These are phyloP conservation scores for Cladophialophora exuberans DNA, from an alignment of 2,329 filamentous ascomycete species.

Conservation along the genomic window DNA sequence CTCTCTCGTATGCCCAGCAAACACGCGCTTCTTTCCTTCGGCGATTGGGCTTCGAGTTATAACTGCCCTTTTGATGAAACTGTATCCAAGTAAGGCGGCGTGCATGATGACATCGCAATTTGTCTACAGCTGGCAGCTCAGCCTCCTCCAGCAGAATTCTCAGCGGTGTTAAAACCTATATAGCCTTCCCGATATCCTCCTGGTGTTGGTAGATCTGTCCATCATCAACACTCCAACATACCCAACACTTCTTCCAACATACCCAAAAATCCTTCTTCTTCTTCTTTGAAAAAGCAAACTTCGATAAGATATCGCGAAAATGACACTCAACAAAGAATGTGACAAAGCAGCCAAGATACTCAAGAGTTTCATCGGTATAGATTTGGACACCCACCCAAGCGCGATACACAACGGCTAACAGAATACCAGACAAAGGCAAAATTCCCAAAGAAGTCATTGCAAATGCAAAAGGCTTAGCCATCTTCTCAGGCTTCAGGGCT, in stretches of 20 bases:
- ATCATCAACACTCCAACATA: background rate
- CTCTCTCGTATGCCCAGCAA: background rate
- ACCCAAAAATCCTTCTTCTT: background rate
- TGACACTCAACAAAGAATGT: constrained; percentile 19
- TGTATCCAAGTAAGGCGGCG: background rate
- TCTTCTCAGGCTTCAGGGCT: constrained; percentile 23
- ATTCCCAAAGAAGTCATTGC: constrained; percentile 24
- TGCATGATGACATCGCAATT: background rate
- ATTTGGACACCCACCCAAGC: background rate
- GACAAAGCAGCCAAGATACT: constrained; percentile 25
- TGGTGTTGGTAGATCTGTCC: background rate
- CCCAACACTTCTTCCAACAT: background rate
- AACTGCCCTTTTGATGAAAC: background rate
- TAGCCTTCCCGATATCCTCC: background rate
- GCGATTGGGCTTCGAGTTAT: background rate
- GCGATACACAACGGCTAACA: background rate
- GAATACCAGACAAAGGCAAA: constrained; percentile 9
- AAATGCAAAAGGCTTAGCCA: constrained; percentile 23
- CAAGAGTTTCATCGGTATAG: constrained; percentile 21
- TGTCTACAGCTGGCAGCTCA: background rate
- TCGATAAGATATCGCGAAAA: background rate
- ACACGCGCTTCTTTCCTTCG: background rate
- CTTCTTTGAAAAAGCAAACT: background rate
- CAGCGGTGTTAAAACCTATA: background rate
- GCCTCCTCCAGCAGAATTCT: background rate